phyloP scores from a whole-genome alignment of 106 monocot species.

The Vanilla planifolia region DNA sequence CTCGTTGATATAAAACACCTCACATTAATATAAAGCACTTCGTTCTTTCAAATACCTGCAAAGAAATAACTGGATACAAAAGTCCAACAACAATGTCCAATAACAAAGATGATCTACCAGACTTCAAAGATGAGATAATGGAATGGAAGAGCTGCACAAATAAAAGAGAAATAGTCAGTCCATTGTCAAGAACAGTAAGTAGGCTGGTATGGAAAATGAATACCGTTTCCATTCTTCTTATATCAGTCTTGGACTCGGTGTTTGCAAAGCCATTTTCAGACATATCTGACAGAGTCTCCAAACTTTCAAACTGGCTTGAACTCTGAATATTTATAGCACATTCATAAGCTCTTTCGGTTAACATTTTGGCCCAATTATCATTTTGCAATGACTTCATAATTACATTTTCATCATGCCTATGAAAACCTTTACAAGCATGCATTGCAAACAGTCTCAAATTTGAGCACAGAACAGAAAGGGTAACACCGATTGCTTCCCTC shows the following conservation, averaged over 20 bases:
- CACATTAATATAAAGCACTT: too few relatives aligned
- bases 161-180: neutral
- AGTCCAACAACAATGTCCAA: constrained; percentile 75
- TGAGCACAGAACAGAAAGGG: constrained; percentile 66
- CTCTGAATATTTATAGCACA: constrained; percentile 67
- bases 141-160: constrained; percentile 82
- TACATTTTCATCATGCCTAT: constrained; percentile 12
- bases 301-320: constrained; percentile 42
- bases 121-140: constrained; percentile 76
- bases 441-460: constrained; percentile 56
- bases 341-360: constrained; percentile 46
- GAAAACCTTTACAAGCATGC: neutral
- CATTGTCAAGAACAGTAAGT: neutral
- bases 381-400: constrained; percentile 23
- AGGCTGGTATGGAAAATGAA: constrained; percentile 11
- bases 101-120: constrained; percentile 87
- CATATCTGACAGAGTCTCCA: constrained; percentile 21
- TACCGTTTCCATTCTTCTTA: constrained; percentile 90
- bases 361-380: constrained; percentile 47
- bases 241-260: constrained; percentile 38
- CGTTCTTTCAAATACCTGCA: constrained; percentile 56
- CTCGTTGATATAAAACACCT: too few relatives aligned
- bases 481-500: constrained; percentile 78
- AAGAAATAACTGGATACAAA: constrained; percentile 73
- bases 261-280: constrained; percentile 35